phyloP scores from a whole-genome alignment of 140 eudicot genomes.

The Ambrosia hybrid region DNA sequence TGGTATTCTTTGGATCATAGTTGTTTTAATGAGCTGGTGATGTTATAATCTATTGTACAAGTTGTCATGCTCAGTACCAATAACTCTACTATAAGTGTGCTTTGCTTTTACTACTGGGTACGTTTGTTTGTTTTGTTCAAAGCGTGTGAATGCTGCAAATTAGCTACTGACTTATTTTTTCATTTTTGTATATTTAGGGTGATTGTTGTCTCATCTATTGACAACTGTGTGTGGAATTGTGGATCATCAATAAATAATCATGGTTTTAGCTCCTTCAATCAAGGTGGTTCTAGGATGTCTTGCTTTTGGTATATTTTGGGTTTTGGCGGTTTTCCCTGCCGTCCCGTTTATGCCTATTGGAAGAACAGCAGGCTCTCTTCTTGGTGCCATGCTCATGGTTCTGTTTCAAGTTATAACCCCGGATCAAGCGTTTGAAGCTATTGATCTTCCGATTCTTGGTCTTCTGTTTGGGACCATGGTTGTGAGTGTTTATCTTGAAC shows the following conservation, averaged over 20 bases:
- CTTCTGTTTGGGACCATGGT: conserved; percentile 97
- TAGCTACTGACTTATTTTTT: neutral
- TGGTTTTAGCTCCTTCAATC: conserved; percentile 82
- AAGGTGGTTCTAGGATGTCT: conserved; percentile 80
- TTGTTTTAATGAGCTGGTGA: too few species aligned
- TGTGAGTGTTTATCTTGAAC: conserved; percentile 87
- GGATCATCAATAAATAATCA: conserved; percentile 32
- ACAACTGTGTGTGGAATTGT: neutral
- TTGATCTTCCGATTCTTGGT: conserved; percentile 92
- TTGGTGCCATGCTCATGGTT: conserved; percentile 95
- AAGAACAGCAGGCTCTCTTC: conserved; percentile 91
- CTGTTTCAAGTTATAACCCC: conserved; percentile 77
- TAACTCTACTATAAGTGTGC: too few species aligned
- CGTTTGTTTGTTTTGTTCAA: too few species aligned
- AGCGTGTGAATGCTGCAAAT: neutral
- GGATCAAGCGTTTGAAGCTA: conserved; percentile 88
- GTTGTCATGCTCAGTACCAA: too few species aligned
- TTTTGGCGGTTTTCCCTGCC: conserved; percentile 88
- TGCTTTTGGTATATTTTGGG: conserved; percentile 86
- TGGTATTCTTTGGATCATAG: too few species aligned
- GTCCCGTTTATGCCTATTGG: conserved; percentile 92
- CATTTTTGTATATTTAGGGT: neutral
- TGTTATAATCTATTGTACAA: too few species aligned
- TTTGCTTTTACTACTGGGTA: too few species aligned
- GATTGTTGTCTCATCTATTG: neutral